A percentile compares a stretch with the other conserved stretches of the same genome.
Conservation (phyloP, 2,329 filamentous ascomycete species). For the Tolypocladium ophioglossoides region DNA sequence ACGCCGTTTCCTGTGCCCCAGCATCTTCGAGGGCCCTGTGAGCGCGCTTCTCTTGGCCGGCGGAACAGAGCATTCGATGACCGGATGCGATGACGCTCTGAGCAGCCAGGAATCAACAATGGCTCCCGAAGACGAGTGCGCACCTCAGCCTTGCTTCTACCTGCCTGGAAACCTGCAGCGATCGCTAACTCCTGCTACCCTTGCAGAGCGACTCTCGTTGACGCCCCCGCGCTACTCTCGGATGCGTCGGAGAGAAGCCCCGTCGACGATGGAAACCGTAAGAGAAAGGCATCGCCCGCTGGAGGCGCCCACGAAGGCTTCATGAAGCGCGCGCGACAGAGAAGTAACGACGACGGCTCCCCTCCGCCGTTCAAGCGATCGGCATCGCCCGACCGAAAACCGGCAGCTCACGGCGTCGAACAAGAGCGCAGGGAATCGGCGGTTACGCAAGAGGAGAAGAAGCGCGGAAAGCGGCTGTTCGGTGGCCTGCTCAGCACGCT, state of each 20-base stretch:
- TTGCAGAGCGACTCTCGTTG: background rate
- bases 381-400: background rate
- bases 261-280: constrained; percentile 9
- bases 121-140: constrained; percentile 5
- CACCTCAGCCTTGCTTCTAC: background rate
- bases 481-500: constrained; percentile 71
- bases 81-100: background rate
- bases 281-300: constrained; percentile 17
- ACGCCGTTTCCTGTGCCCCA: background rate
- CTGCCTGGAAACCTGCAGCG: background rate
- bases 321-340: constrained; percentile 12
- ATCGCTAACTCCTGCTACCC: background rate
- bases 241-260: background rate
- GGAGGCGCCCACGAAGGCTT: constrained; percentile 8
- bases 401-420: background rate
- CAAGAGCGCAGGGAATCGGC: constrained; percentile 5
- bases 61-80: background rate
- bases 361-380: background rate
- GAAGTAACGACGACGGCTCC: background rate
- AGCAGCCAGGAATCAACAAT: background rate
- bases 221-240: background rate
- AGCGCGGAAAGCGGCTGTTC: constrained; percentile 76
- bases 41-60: background rate
- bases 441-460: constrained; percentile 59
- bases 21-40: background rate